Conservation (phyloP, 352 stramenopile species). For the Pythium angustatum region DNA sequence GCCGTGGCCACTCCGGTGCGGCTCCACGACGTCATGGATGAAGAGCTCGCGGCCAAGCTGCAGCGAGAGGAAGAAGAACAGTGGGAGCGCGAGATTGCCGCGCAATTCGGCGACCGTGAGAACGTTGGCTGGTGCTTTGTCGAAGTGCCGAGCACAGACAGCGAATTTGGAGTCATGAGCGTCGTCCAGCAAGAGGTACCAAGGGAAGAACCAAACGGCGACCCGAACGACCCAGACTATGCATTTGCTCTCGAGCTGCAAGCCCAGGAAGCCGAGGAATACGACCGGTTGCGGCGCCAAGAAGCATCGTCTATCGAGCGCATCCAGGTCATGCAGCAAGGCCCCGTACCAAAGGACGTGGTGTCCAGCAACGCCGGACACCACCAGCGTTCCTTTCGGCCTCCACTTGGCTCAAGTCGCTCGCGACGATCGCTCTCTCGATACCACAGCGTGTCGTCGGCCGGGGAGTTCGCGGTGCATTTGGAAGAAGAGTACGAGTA, state of each 20-base stretch:
- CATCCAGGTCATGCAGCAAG: constrained; percentile 56
- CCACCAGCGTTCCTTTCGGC: constrained; percentile 15
- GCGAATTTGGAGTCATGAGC: constrained; percentile 64
- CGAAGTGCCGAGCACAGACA: constrained; percentile 58
- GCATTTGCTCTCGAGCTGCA: constrained; percentile 74
- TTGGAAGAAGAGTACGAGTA: constrained; percentile 31
- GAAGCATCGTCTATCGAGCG: constrained; percentile 70
- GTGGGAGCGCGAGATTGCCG: constrained; percentile 63
- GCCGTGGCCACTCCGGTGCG: constrained; percentile 36
- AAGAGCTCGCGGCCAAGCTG: constrained; percentile 66
- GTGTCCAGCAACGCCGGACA: not conserved
- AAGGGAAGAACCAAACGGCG: constrained; percentile 35
- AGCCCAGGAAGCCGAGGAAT: constrained; percentile 71
- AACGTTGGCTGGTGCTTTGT: constrained; percentile 74
- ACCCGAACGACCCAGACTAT: constrained; percentile 63
- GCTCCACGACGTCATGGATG: constrained; percentile 69
- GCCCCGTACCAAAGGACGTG: constrained; percentile 29
- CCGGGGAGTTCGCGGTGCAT: constrained; percentile 24
- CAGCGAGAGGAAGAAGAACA: constrained; percentile 72
- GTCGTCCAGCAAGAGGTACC: constrained; percentile 72
- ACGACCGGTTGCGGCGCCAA: constrained; percentile 67
- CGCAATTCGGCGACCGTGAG: constrained; percentile 58
- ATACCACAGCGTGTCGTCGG: constrained; percentile 18
- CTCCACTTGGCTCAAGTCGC: not conserved
- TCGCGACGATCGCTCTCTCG: constrained; percentile 16